These are phyloP conservation scores for Cylindrotheca closterium DNA, from an alignment of 108 stramenopile species.

Conservation along the genomic window DNA sequence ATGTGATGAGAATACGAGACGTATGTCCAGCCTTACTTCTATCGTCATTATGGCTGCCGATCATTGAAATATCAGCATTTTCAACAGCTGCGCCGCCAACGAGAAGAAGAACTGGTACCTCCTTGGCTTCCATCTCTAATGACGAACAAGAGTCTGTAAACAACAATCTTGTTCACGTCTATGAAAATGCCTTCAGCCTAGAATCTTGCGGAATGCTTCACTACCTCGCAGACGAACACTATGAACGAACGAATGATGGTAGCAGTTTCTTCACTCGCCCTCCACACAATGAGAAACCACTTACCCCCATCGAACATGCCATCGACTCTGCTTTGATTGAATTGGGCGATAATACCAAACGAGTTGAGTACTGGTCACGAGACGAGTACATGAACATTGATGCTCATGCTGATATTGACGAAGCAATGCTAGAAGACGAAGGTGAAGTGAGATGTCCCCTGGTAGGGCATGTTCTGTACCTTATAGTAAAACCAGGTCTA, in stretches of 20 bases:
- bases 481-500: conserved; percentile 25
- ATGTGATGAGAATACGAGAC: too few relatives aligned
- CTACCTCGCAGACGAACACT: conserved; percentile 17
- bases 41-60: too few relatives aligned
- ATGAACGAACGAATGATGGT: conserved; percentile 27
- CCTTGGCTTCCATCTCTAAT: too few relatives aligned
- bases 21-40: too few relatives aligned
- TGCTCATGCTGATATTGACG: conserved; percentile 68
- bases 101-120: too few relatives aligned
- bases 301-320: conserved; percentile 60
- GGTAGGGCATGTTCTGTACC: conserved; percentile 54
- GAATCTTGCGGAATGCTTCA: conserved; percentile 6
- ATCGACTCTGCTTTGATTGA: conserved; percentile 38
- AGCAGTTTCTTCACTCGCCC: conserved; percentile 34
- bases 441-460: conserved; percentile 43
- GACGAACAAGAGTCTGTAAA: too few relatives aligned
- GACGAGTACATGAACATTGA: conserved; percentile 60
- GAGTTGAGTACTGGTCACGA: conserved; percentile 68
- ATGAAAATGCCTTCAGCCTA: neutral
- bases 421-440: conserved; percentile 45
- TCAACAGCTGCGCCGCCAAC: too few relatives aligned
- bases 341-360: conserved; percentile 35
- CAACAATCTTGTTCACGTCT: too few relatives aligned
- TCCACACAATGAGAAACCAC: conserved; percentile 6
- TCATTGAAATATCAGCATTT: too few relatives aligned